Evolutionary conservation across 306 rosid genomes (phyloP).

Genomic region (Prunus mume): DNA sequence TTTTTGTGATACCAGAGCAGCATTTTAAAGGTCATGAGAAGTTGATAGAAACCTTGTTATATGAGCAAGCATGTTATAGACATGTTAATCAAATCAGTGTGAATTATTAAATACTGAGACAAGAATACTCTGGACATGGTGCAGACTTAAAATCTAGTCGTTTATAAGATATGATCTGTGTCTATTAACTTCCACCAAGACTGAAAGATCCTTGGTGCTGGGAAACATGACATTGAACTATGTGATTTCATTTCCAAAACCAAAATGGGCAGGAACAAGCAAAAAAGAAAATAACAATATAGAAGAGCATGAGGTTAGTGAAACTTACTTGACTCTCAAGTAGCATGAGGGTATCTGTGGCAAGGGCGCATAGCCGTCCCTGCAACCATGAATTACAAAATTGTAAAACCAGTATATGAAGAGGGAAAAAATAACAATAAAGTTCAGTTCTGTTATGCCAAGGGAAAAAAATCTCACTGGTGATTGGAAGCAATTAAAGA

Average conservation of each 20-base stretch:
- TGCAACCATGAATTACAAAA: slow-evolving; percentile 26
- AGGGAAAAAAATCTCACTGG: slow-evolving; percentile 37
- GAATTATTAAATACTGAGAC: too few relatives aligned
- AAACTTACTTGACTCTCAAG: slow-evolving; percentile 60
- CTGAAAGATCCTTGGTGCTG: neutral
- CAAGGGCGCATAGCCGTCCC: slow-evolving; percentile 43
- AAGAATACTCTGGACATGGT: too few relatives aligned
- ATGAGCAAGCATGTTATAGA: neutral
- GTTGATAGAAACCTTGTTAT: neutral
- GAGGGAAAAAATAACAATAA: neutral
- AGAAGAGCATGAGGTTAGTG: slow-evolving; percentile 6
- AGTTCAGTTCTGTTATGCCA: slow-evolving; percentile 4
- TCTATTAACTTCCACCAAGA: neutral
- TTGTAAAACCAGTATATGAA: slow-evolving; percentile 12
- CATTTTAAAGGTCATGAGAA: neutral
- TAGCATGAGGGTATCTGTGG: slow-evolving; percentile 51
- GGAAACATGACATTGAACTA: neutral
- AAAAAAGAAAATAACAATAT: neutral
- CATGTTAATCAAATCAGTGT: too few relatives aligned
- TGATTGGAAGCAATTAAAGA: slow-evolving; percentile 53
- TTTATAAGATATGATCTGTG: neutral
- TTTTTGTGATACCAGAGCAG: neutral
- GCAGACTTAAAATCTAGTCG: neutral
- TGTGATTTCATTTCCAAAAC: slow-evolving; percentile 7
- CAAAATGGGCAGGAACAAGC: neutral